Evolutionary conservation across 768 basidiomycete genomes (phyloP).

Genomic region (Lentinula sp.): DNA sequence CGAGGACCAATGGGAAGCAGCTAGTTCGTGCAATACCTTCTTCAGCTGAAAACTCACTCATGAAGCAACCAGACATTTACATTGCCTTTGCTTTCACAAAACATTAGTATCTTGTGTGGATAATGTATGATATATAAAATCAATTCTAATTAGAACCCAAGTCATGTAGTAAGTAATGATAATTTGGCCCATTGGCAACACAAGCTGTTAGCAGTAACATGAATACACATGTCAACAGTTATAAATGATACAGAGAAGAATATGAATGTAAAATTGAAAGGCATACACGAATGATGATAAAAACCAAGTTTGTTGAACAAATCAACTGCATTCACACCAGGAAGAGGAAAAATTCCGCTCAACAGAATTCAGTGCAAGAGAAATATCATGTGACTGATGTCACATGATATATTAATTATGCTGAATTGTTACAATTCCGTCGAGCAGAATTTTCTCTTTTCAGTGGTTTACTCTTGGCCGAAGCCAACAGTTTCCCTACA

Average conservation of each 20-base stretch:
- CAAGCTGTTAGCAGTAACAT: not conserved
- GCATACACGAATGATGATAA: not conserved
- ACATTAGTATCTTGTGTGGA: constrained; percentile 1
- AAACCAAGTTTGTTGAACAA: not conserved
- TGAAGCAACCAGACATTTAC: constrained; percentile 66
- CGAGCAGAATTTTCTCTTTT: too few relatives aligned
- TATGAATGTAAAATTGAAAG: not conserved
- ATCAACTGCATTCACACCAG: not conserved
- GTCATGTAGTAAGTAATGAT: constrained; percentile 1
- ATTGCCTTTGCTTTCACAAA: constrained; percentile 91
- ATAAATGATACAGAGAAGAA: not conserved
- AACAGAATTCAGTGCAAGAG: too few relatives aligned
- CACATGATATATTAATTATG: too few relatives aligned
- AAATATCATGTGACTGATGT: too few relatives aligned
- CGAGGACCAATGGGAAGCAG: constrained; percentile 96
- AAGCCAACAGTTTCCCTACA: constrained; percentile 88
- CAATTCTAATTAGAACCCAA: constrained; percentile 4
- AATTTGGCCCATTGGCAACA: not conserved
- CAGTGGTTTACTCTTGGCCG: constrained; percentile 88
- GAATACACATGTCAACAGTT: not conserved
- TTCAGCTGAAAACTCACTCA: not conserved
- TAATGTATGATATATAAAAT: constrained; percentile 6
- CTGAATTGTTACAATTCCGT: too few relatives aligned
- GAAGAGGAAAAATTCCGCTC: too few relatives aligned
- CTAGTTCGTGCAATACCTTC: constrained; percentile 60